Conservation (phyloP, 768 basidiomycete species). For the Basidioascus undulatus region DNA sequence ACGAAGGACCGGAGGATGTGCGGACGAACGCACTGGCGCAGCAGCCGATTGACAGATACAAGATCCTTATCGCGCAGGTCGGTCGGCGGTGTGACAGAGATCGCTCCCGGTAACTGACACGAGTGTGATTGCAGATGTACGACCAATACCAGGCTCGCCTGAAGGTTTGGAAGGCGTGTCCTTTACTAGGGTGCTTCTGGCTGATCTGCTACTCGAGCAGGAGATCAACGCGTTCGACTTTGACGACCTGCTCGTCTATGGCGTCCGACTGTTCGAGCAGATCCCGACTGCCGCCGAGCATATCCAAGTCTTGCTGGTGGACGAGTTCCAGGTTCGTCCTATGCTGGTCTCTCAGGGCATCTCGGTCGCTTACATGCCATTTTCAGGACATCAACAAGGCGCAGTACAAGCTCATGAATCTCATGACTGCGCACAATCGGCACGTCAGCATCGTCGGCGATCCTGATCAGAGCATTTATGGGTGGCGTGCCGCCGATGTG, state of each 20-base stretch:
- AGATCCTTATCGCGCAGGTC: slow-evolving; percentile 15
- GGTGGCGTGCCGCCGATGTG: slow-evolving; percentile 51
- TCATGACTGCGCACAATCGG: slow-evolving; percentile 29
- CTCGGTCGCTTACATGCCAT: background rate
- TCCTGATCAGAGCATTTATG: slow-evolving; percentile 63
- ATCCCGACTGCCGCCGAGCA: slow-evolving; percentile 16
- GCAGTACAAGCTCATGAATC: slow-evolving; percentile 56
- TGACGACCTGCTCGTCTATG: slow-evolving; percentile 56
- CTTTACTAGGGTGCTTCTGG: no score
- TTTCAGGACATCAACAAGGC: slow-evolving; percentile 52
- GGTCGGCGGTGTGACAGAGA: slow-evolving; percentile 4
- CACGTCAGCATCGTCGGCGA: slow-evolving; percentile 67
- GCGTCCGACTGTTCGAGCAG: slow-evolving; percentile 33
- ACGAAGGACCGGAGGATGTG: slow-evolving; percentile 30
- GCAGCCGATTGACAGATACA: slow-evolving; percentile 7
- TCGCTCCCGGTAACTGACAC: slow-evolving; percentile 15
- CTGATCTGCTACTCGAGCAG: no score
- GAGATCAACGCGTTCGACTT: slow-evolving; percentile 57
- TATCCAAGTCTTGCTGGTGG: slow-evolving; percentile 25
- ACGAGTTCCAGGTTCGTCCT: slow-evolving; percentile 41
- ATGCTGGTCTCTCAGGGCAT: background rate
- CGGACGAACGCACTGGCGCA: slow-evolving; percentile 7
- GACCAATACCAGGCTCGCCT: slow-evolving; percentile 40
- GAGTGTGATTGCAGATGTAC: slow-evolving; percentile 23
- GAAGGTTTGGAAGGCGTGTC: no score